Base-by-base conservation (phyloP, 148 eudicot genomes). In the Fallopia convolvulus region DNA sequence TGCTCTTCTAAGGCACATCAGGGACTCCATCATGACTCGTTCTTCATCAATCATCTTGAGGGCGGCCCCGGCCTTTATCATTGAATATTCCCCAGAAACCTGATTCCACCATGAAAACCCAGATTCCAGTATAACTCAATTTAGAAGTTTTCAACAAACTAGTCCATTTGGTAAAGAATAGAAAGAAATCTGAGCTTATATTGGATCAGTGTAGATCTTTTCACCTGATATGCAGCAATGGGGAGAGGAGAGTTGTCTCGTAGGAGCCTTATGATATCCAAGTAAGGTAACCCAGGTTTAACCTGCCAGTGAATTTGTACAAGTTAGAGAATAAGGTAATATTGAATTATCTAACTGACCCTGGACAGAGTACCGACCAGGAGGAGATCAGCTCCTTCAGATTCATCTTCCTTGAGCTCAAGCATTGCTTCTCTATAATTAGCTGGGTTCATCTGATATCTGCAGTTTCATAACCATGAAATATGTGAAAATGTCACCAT, bases 401-500 rank as follows among this genome's bases (percentile, higher is more conserved):
- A 81, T 84, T 95, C 98, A 32, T 95, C 99, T 80, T 83, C 99
- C 39, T 70, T 87, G 56, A 87, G 82, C 84, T 95, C 99, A 41
- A 95, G 48, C 65, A 93, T 74, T 55, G 99, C 99, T 79, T 95
- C 99, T 86, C 94, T 90, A 75, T 91, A 91, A 75, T 95, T 95
- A 72, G 97, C 98, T 60, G 99, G 99, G 78, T 95, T 93, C 99
- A 95, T 95, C 83, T 95, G 99, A 81, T 95, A 95, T 53, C 99
- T 92, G 80, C 85, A 65, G 17, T 32, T 65, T 63, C 39, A 65
- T 30, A 63, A 63, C 39, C 36, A 26, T 30, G 6, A 65, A 32
- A 18, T 32, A 40, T 12, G 12, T 30, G 39, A 36, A 30, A 13
- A 6, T 13, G 30, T 65, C 18, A 10, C 13, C 32, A 32, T 11